A percentile compares a stretch with the other conserved stretches of the same genome.
phyloP scores from a whole-genome alignment of 306 rosid species.

The Sicyos edulis region DNA sequence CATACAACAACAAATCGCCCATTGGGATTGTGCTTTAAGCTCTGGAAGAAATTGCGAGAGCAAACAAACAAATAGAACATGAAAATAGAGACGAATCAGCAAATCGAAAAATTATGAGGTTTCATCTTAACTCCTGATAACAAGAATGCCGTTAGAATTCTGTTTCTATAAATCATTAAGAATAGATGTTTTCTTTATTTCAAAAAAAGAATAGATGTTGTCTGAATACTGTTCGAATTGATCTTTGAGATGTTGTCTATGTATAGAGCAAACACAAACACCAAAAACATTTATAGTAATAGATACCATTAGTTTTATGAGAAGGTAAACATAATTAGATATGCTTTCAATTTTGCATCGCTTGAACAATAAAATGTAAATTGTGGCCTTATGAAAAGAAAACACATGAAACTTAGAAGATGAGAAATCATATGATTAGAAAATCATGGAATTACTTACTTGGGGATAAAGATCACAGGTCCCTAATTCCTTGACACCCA shows the following conservation, averaged over 20 bases:
- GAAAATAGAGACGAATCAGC: neutral
- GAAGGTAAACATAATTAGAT: neutral
- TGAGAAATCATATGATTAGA: neutral
- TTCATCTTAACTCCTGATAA: constrained; percentile 5
- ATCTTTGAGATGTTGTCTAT: neutral
- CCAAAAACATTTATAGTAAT: neutral
- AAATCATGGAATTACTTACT: constrained; percentile 36
- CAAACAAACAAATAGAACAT: constrained; percentile 22
- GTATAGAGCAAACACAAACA: neutral
- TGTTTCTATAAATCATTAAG: neutral
- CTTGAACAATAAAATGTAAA: neutral
- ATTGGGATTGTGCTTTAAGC: constrained; percentile 92
- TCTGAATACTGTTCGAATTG: constrained; percentile 2
- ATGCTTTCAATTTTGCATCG: constrained; percentile 5
- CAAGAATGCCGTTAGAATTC: constrained; percentile 2
- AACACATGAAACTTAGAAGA: neutral
- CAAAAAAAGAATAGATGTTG: too few relatives aligned
- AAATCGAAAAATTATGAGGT: neutral
- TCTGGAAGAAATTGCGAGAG: constrained; percentile 39
- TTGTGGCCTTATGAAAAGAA: neutral
- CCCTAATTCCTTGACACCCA: constrained; percentile 95
- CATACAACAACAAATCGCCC: constrained; percentile 98
- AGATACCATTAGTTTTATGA: constrained; percentile 12
- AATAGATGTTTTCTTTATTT: neutral
- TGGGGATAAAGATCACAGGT: constrained; percentile 98